Base-by-base conservation (phyloP, 306 rosid genomes). In the Erythrophleum fordii region DNA sequence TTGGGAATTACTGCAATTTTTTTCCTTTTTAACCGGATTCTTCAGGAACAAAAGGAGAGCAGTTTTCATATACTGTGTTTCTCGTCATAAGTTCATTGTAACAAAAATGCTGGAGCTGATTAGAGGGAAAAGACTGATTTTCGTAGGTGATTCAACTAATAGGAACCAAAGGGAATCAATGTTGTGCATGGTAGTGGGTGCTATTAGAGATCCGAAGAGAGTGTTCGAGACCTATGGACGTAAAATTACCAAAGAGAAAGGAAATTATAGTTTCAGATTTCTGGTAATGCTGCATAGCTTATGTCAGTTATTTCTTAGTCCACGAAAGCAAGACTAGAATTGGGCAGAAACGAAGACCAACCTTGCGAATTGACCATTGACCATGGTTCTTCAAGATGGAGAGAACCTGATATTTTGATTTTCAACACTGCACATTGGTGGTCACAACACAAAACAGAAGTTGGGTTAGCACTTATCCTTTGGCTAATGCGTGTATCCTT, bases 341-440 rank as follows among this genome's bases (percentile, higher is more conserved):
- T 60, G 93, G 98, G 75, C 93, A 83, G 83, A 89, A 83, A 77
- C 79, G 94, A 58, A 82, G n/a, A 60, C 91, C 83, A 34, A 91
- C 94, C 3, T 87, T 94, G 86, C 82, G 88, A 75, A 89, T 94
- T 53, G 98, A 94, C 87, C 23, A 82, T 92, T 25, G 97, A 94
- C 86, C 98, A 79, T 2, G 88, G 98, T 55, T 88, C 97, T 10
- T 89, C 98, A 2, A 87, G 97, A 87, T 94, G 98, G 98, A 87
- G 89, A 81, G 97, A 86, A 62, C 97, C 98, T 81, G 93, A 92
- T 88, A 76, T 92, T 86, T 84, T 94, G 91, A 79, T 94, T 77
- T 92, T 94, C 86, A 94, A 94, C 79, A 88, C 97, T 51, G 98
- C 94, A 53, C 97, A 94, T 89, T 92, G 98, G 98, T 91, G 98